These are phyloP conservation scores for Carnegiea gigantea DNA, from an alignment of 179 eudicot genomes.

Conservation along the genomic window DNA sequence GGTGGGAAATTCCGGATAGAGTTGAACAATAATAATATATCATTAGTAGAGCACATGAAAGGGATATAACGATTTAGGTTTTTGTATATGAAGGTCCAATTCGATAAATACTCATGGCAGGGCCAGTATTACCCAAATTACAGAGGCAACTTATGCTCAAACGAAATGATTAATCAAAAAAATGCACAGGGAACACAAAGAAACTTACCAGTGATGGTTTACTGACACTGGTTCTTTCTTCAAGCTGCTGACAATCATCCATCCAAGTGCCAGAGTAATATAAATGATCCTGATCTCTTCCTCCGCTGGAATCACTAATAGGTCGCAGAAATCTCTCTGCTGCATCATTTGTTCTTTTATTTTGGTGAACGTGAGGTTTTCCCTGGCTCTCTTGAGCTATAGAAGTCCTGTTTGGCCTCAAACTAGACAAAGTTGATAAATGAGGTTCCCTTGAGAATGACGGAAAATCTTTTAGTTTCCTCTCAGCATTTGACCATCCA, in stretches of 20 bases:
- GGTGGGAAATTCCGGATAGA: neutral
- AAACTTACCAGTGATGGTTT: constrained; percentile 1
- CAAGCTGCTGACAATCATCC: neutral
- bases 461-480: neutral
- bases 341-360: neutral
- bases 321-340: neutral
- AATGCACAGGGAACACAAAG: neutral
- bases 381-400: neutral
- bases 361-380: neutral
- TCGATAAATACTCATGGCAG: neutral
- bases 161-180: neutral
- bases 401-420: neutral
- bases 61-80: neutral
- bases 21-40: neutral
- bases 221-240: neutral
- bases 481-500: constrained; percentile 7
- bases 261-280: constrained; percentile 1
- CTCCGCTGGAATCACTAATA: neutral
- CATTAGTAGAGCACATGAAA: neutral
- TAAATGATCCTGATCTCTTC: neutral
- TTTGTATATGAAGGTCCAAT: neutral
- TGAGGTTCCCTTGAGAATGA: constrained; percentile 6
- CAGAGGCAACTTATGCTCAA: neutral
- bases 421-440: neutral
- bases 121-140: neutral